phyloP scores from a whole-genome alignment of 768 basidiomycete species.

The Dioszegia crocea region DNA sequence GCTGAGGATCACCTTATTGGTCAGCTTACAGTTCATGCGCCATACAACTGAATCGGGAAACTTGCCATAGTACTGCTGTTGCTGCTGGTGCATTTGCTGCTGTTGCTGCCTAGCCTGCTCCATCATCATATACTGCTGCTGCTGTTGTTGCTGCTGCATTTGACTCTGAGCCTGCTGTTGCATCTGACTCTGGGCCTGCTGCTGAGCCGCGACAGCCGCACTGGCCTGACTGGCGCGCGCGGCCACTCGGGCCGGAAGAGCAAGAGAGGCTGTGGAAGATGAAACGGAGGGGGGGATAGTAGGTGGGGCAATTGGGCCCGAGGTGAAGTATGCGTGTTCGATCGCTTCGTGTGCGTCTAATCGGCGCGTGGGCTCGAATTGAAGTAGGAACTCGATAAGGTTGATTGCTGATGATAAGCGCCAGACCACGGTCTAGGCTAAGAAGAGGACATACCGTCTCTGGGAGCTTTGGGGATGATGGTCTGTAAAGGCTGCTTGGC shows the following conservation, averaged over 20 bases:
- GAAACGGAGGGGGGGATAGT: slow-evolving; percentile 35
- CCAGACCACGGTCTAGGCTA: background rate
- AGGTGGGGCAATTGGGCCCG: slow-evolving; percentile 41
- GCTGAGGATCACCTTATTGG: slow-evolving; percentile 22
- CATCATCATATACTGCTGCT: slow-evolving; percentile 31
- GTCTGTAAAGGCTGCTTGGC: slow-evolving; percentile 47
- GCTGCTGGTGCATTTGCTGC: slow-evolving; percentile 23
- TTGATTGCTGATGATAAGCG: slow-evolving; percentile 63
- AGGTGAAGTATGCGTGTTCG: slow-evolving; percentile 78
- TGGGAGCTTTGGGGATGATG: slow-evolving; percentile 45
- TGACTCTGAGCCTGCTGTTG: slow-evolving; percentile 21
- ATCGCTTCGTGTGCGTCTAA: slow-evolving; percentile 88
- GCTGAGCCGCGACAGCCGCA: slow-evolving; percentile 41
- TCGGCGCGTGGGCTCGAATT: slow-evolving; percentile 90
- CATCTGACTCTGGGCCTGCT: slow-evolving; percentile 26
- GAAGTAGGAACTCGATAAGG: slow-evolving; percentile 85
- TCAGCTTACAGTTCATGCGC: background rate
- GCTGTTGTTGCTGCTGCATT: slow-evolving; percentile 28
- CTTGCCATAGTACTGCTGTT: slow-evolving; percentile 37
- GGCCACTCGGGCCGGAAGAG: slow-evolving; percentile 38
- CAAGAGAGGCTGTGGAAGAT: slow-evolving; percentile 34
- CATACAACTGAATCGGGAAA: background rate
- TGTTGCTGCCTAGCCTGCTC: slow-evolving; percentile 31
- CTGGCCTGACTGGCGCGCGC: slow-evolving; percentile 33
- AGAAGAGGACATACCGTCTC: slow-evolving; percentile 30